These are phyloP conservation scores for Kazachstania bromeliacearum DNA, from an alignment of 805 yeast genomes.

Conservation along the genomic window DNA sequence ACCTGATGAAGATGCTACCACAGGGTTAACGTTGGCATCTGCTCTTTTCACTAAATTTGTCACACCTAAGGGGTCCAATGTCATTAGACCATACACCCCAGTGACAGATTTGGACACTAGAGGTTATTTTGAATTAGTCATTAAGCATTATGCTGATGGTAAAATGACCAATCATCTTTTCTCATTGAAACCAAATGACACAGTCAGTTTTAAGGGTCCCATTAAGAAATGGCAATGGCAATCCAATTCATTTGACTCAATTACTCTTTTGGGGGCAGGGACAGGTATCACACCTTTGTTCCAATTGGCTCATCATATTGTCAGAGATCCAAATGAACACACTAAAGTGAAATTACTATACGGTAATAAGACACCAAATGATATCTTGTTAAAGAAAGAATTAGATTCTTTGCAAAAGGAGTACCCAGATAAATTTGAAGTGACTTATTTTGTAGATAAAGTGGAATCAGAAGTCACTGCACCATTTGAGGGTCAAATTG, in stretches of 20 bases:
- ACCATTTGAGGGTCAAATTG: constrained; percentile 48
- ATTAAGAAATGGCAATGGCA: constrained; percentile 83
- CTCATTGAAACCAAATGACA: constrained; percentile 65
- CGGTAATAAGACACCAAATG: constrained; percentile 71
- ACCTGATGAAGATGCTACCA: constrained; percentile 52
- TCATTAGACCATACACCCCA: constrained; percentile 87
- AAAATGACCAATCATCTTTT: constrained; percentile 70
- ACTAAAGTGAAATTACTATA: constrained; percentile 78
- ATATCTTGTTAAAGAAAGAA: constrained; percentile 71
- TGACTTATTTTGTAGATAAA: constrained; percentile 69
- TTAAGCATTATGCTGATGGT: constrained; percentile 81
- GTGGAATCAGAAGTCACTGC: background rate
- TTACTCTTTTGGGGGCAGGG: constrained; percentile 90
- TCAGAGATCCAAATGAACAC: constrained; percentile 74
- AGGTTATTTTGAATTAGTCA: constrained; percentile 70
- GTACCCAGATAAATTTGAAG: constrained; percentile 68
- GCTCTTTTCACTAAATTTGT: constrained; percentile 72
- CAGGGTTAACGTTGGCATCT: constrained; percentile 76
- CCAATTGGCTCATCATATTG: constrained; percentile 72
- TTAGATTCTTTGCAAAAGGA: constrained; percentile 47
- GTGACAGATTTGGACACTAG: constrained; percentile 54
- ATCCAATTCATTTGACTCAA: constrained; percentile 71
- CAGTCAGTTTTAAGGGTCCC: constrained; percentile 90
- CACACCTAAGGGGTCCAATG: constrained; percentile 65
- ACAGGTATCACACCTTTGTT: constrained; percentile 93